Conservation (phyloP, 352 stramenopile genomes). For the Globisporangium emineosum region DNA sequence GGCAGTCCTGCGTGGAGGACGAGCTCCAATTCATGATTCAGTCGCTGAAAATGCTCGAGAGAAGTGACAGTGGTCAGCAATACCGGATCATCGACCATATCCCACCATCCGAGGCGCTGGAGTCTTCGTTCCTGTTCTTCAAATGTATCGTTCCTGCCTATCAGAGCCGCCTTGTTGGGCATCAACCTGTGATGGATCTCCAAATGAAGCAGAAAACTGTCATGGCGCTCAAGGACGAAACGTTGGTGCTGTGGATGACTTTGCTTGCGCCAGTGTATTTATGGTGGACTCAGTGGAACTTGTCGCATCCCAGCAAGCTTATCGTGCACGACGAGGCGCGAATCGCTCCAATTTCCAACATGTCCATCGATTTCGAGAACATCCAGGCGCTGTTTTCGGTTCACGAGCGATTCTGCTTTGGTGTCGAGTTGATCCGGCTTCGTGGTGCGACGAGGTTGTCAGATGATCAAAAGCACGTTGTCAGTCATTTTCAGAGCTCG, state of each 20-base stretch:
- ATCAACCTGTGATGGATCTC: conserved; percentile 58
- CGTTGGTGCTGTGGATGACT: conserved; percentile 72
- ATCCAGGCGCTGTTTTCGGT: conserved; percentile 56
- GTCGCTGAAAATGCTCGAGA: conserved; percentile 58
- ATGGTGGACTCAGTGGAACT: conserved; percentile 85
- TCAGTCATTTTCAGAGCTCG: conserved; percentile 31
- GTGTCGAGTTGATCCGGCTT: conserved; percentile 36
- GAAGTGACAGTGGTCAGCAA: conserved; percentile 23
- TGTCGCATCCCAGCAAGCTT: conserved; percentile 61
- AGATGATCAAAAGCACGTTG: conserved; percentile 30
- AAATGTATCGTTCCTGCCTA: conserved; percentile 74
- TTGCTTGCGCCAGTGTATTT: conserved; percentile 74
- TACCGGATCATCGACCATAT: conserved; percentile 42
- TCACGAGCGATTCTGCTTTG: conserved; percentile 61
- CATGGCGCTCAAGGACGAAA: conserved; percentile 72
- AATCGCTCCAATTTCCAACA: conserved; percentile 66
- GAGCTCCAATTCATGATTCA: conserved; percentile 66
- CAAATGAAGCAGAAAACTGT: conserved; percentile 45
- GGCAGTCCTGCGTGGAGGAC: conserved; percentile 84
- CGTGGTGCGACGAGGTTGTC: conserved; percentile 25
- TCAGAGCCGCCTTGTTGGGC: conserved; percentile 74
- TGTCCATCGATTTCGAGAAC: conserved; percentile 43
- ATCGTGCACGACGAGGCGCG: conserved; percentile 40
- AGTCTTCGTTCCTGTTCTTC: conserved; percentile 41
- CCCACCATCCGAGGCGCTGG: conserved; percentile 7